Conservation (phyloP, 768 basidiomycete genomes). For the Vishniacozyma victoriae region DNA sequence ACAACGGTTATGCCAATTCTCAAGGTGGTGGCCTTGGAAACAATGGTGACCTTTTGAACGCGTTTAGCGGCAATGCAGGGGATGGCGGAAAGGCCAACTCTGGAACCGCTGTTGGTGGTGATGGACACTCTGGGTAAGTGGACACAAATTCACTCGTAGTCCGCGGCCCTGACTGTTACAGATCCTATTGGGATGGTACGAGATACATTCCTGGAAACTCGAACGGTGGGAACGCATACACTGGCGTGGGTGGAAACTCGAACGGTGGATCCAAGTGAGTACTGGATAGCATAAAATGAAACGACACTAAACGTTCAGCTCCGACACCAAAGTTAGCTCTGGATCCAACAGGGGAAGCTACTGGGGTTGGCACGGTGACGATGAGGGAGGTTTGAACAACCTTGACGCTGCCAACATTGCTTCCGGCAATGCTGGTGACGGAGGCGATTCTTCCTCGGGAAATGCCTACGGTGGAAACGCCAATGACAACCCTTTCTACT, state of each 20-base stretch:
- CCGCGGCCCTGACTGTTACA: too few relatives aligned
- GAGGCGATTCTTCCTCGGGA: conserved; percentile 31
- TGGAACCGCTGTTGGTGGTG: conserved; percentile 27
- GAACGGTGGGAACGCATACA: conserved; percentile 30
- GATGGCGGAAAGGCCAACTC: conserved; percentile 34
- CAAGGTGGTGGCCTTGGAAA: background rate
- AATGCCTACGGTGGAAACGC: conserved; percentile 22
- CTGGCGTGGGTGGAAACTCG: conserved; percentile 34
- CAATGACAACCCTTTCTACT: too few relatives aligned
- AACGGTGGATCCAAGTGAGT: conserved; percentile 34
- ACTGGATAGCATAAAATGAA: conserved; percentile 10
- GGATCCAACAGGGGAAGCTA: conserved; percentile 4
- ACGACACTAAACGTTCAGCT: conserved; percentile 8
- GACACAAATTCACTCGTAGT: too few relatives aligned
- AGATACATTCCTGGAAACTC: too few relatives aligned
- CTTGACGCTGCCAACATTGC: conserved; percentile 19
- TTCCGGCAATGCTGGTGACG: conserved; percentile 27
- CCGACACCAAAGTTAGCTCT: conserved; percentile 4
- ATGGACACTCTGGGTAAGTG: conserved; percentile 13
- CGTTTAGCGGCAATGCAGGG: conserved; percentile 26
- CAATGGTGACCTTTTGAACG: conserved; percentile 10
- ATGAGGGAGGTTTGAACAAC: conserved; percentile 9
- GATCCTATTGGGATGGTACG: too few relatives aligned
- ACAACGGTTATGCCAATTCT: conserved; percentile 15
- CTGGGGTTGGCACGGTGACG: conserved; percentile 7